Base-by-base conservation (phyloP, 768 basidiomycete species). In the Naganishia randhawae region DNA sequence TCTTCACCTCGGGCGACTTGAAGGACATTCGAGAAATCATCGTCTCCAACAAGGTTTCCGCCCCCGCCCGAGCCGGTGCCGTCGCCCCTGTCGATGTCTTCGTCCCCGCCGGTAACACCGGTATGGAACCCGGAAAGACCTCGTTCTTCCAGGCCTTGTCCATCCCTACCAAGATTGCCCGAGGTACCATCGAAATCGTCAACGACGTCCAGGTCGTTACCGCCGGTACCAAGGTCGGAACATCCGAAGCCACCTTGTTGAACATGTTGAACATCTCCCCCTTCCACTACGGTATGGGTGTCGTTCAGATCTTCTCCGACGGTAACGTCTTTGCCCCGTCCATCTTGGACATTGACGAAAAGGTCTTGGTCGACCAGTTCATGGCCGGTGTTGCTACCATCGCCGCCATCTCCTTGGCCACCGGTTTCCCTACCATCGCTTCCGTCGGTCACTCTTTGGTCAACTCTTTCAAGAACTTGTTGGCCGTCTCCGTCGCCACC, bases 111-210 rank as follows among this genome's bases (percentile, higher is more conserved):
- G 89, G 93, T 69, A 98, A 98, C 88, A 99, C 96, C 66, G 94
- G 94, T 82, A 99, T 99, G 96, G 96, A 98, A 82, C 96, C 96
- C 76, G 96, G 95, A 78, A 99, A 99, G 86, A 99, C 96, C 70
- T 96, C 96, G 76, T 99, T 98, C 92, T 99, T 99, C 92, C 96
- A 99, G 85, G 96, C 96, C 67, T 89, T 99, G 79, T 89, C 90
- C 84, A 94, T 99, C 82, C 95, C 96, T 53, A 99, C 96, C 82
- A 99, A 99, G 87, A 98, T 99, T 73, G 94, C 96, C 62, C 90
- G 96, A 88, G 96, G 96, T 85, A 98, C 96, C 65, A 98, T 99
- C 76, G 96, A 99, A 91, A 99, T 98, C 80, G 91, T 96, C 69
- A 86, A 88, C 72, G 94, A 98, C 78, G 89, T 98, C 79, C 88